Conservation (phyloP, 805 yeast genomes). For the Wickerhamomyces chambardii region DNA sequence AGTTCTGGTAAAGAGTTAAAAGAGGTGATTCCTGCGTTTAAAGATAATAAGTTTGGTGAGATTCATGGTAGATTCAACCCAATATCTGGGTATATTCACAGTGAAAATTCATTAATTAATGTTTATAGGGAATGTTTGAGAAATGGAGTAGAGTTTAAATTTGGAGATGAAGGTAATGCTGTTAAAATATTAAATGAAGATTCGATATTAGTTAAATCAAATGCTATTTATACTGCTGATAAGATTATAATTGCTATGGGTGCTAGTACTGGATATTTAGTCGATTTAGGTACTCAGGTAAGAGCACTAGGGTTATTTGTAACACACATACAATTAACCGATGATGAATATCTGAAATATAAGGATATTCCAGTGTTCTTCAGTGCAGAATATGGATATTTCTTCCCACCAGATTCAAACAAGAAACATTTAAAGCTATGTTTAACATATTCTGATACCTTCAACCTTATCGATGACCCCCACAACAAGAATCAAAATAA, state of each 20-base stretch:
- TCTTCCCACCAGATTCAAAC: slow-evolving; percentile 36
- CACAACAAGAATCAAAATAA: slow-evolving; percentile 1
- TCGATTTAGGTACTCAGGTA: slow-evolving; percentile 22
- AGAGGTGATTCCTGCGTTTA: slow-evolving; percentile 17
- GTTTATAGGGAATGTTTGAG: slow-evolving; percentile 19
- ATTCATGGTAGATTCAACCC: slow-evolving; percentile 26
- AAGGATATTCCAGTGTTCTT: slow-evolving; percentile 32
- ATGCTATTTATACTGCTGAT: slow-evolving; percentile 17
- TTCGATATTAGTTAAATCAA: slow-evolving; percentile 16
- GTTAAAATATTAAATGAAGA: slow-evolving; percentile 4
- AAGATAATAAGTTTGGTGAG: slow-evolving; percentile 14
- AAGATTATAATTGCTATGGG: slow-evolving; percentile 26
- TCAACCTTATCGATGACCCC: slow-evolving; percentile 14
- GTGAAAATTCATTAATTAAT: slow-evolving; percentile 26
- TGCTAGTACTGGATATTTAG: slow-evolving; percentile 25
- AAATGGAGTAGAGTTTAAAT: slow-evolving; percentile 25
- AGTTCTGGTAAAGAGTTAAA: slow-evolving; percentile 23
- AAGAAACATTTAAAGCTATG: slow-evolving; percentile 28
- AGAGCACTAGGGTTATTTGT: slow-evolving; percentile 28
- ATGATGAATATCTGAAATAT: slow-evolving; percentile 24
- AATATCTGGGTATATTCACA: slow-evolving; percentile 32
- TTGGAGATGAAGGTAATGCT: slow-evolving; percentile 23
- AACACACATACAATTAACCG: slow-evolving; percentile 26
- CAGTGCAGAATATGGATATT: slow-evolving; percentile 32
- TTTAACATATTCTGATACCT: slow-evolving; percentile 18